A percentile compares a stretch with the other conserved stretches of the same genome.
Conservation (phyloP, 2,329 filamentous ascomycete genomes). For the Exophiala aquamarina region DNA sequence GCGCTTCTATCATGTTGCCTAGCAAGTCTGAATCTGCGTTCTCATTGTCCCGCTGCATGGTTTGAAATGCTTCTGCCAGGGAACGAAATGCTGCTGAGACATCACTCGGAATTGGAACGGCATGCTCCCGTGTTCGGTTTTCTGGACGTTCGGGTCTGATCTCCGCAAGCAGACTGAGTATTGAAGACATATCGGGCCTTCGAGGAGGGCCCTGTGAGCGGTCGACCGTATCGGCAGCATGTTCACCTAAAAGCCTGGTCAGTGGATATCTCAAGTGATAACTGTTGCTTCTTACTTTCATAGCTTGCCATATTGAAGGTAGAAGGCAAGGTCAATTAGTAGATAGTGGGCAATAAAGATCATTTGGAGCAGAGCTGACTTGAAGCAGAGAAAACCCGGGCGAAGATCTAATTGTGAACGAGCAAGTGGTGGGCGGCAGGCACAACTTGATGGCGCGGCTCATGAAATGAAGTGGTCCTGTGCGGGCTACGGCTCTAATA, state of each 20-base stretch:
- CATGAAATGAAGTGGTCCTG: neutral
- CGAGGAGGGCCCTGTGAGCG: conserved; percentile 38
- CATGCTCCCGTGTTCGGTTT: conserved; percentile 55
- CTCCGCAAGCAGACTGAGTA: conserved; percentile 62
- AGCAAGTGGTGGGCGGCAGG: conserved; percentile 10
- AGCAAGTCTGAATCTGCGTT: conserved; percentile 46
- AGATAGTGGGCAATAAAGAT: conserved; percentile 5
- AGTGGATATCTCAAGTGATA: neutral
- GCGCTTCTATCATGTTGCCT: conserved; percentile 54
- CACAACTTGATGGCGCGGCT: conserved; percentile 23
- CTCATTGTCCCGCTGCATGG: conserved; percentile 51
- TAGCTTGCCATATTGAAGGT: conserved; percentile 27
- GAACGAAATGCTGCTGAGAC: conserved; percentile 60
- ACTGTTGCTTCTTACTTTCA: conserved; percentile 23
- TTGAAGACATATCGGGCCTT: conserved; percentile 64
- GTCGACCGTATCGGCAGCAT: conserved; percentile 24
- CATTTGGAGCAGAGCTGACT: neutral
- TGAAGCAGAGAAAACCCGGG: conserved; percentile 1
- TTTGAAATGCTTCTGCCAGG: conserved; percentile 60
- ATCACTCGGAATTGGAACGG: conserved; percentile 60
- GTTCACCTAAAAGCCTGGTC: conserved; percentile 24
- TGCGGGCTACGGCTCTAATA: no score
- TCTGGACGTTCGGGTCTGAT: conserved; percentile 53
- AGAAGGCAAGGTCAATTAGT: conserved; percentile 1
- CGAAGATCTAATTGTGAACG: conserved; percentile 4